A percentile compares a stretch with the other conserved stretches of the same genome.
Evolutionary conservation across 2,329 filamentous ascomycete species (phyloP).

Genomic region (Diplocarpon rosae): DNA sequence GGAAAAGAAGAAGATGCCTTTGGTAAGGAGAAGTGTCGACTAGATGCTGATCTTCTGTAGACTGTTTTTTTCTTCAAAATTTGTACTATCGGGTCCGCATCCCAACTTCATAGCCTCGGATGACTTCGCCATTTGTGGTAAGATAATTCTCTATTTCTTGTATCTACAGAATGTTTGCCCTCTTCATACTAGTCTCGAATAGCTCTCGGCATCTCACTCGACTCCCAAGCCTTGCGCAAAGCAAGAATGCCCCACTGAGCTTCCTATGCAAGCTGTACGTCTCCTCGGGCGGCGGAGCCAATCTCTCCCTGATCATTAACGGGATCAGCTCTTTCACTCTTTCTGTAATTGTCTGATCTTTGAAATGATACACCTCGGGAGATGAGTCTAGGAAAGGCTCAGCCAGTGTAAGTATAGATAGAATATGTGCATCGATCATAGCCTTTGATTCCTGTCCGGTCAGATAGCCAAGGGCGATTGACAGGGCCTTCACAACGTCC

Average conservation of each 20-base stretch:
- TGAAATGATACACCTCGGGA: constrained; percentile 82
- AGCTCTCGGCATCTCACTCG: constrained; percentile 69
- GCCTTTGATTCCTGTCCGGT: constrained; percentile 76
- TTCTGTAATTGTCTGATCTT: constrained; percentile 91
- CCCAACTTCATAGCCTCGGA: background rate
- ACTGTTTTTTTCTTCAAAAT: background rate
- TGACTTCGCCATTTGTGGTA: too few species aligned
- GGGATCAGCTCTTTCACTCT: constrained; percentile 81
- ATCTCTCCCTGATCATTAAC: constrained; percentile 79
- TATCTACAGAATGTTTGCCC: constrained; percentile 15
- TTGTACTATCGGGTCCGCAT: background rate
- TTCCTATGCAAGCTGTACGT: constrained; percentile 95
- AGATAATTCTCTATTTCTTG: background rate
- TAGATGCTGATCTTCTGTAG: background rate
- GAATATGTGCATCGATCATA: constrained; percentile 88
- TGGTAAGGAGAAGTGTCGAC: constrained; percentile 35
- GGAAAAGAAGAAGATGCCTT: constrained; percentile 70
- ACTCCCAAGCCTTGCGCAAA: constrained; percentile 80
- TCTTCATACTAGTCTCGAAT: constrained; percentile 44
- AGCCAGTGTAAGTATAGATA: constrained; percentile 77
- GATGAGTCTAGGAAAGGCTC: constrained; percentile 76
- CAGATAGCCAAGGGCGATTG: constrained; percentile 74
- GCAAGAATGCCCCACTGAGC: constrained; percentile 83
- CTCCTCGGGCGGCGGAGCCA: constrained; percentile 90
- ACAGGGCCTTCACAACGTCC: constrained; percentile 51